Percentiles rank a stretch among this genome's conserved stretches.
Conservation (phyloP, 345 rosid species). For the Salix exigua region DNA sequence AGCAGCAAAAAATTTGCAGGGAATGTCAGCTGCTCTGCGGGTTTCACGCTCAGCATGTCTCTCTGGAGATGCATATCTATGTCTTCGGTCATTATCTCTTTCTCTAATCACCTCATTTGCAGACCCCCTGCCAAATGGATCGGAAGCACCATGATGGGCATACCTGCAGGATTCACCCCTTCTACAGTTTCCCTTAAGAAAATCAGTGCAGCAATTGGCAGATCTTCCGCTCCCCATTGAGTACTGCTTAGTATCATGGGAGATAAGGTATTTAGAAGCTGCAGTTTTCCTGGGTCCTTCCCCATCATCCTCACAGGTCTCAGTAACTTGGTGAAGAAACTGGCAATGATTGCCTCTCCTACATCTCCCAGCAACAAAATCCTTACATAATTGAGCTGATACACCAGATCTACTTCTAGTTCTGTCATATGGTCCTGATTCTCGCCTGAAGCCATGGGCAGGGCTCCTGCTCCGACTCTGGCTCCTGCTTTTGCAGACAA, state of each 20-base stretch:
- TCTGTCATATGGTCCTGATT: conserved; percentile 57
- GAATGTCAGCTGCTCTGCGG: conserved; percentile 44
- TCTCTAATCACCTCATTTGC: conserved; percentile 36
- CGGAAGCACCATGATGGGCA: conserved; percentile 32
- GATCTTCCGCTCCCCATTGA: conserved; percentile 14
- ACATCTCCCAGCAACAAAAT: conserved; percentile 66
- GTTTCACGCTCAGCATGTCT: conserved; percentile 41
- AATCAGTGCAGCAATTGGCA: conserved; percentile 27
- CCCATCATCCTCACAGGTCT: conserved; percentile 45
- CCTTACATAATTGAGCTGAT: conserved; percentile 56
- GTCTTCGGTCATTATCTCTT: conserved; percentile 45
- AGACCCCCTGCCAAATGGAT: conserved; percentile 28
- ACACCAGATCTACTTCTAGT: conserved; percentile 46
- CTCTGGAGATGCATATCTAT: conserved; percentile 37
- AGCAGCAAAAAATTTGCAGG: conserved; percentile 76
- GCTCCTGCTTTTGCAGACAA: conserved; percentile 42
- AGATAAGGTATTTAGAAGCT: conserved; percentile 37
- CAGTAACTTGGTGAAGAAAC: conserved; percentile 49
- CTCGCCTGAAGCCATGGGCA: conserved; percentile 47
- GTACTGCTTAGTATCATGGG: conserved; percentile 19
- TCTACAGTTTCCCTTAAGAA: conserved; percentile 38
- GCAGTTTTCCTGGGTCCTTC: conserved; percentile 49
- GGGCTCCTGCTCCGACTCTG: conserved; percentile 76
- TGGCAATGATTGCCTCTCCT: conserved; percentile 59
- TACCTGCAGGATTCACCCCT: conserved; percentile 43